Evolutionary conservation across 345 rosid species (phyloP), one percentile per base, ranked within the genome.

Genomic region (Melaleuca alternifolia): DNA sequence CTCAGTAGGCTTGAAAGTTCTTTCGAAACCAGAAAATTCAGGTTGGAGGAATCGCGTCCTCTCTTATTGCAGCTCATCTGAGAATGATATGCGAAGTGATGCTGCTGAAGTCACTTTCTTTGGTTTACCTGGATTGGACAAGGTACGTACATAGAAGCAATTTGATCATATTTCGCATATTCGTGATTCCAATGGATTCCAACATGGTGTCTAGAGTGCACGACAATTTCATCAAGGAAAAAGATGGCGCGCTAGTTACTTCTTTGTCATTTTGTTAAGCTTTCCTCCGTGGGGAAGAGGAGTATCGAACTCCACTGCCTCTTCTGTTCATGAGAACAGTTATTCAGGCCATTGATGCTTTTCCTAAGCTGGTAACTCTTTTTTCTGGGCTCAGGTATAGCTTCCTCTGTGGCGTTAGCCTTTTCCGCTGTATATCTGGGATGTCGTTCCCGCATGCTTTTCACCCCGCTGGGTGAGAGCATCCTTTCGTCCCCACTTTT

Each of bases 311-410:
- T 53, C 97, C 96, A 85, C 88, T 95, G 84, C 98, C 99, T 84
- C 89, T 96, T 75, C 98, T 95, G 85, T 96, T 96, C 91, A 95
- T 96, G 99, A 91, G 99, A 93, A 94, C 99, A 7, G 98, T 95
- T n/a, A 95, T 96, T 86, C 98, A 95, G 90, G 94, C 98, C 84
- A 93, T 95, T 83, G 98, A 96, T 83, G 98, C 98, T 82, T 96
- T 94, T 92, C 99, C 98, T 28, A 76, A 94, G 21, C 92, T 96
- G 95, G 98, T 95, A 94, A 83, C 54, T 89, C 79, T 82, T 85
- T 53, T 71, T 11, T 44, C 53, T 37, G 50, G 51, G 82, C 23
- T 8, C 48, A 6, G 54, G 15, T 2, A 20, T 15, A 2, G 18
- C 21, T 28, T 62, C 21, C 20, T n/a, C 41, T 13, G 76, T 62